Percentiles rank a stretch among this genome's conserved stretches.
These are phyloP conservation scores for Nemania serpens DNA, from an alignment of 2,329 filamentous ascomycete genomes.

Conservation along the genomic window DNA sequence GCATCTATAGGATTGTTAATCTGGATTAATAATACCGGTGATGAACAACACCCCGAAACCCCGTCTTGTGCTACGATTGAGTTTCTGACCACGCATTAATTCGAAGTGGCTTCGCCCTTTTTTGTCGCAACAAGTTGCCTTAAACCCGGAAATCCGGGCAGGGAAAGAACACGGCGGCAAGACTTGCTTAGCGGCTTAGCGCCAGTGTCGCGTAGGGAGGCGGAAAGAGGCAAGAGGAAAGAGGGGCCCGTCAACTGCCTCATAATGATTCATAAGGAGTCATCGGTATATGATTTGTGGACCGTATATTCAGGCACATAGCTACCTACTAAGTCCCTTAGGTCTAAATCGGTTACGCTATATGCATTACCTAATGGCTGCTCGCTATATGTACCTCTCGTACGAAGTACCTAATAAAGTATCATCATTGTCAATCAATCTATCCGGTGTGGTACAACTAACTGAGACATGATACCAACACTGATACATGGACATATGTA, in stretches of 20 bases:
- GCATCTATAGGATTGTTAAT: not conserved
- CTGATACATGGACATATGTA: no score
- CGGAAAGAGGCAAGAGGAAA: no score
- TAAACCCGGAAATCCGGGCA: slow-evolving; percentile 13
- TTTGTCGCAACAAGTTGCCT: not conserved
- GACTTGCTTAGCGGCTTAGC: not conserved
- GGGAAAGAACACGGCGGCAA: not conserved
- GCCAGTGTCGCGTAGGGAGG: not conserved
- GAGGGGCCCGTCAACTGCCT: not conserved
- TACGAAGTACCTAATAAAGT: no score
- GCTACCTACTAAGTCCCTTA: no score
- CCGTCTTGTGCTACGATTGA: slow-evolving; percentile 4
- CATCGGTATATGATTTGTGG: not conserved
- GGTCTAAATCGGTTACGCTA: no score
- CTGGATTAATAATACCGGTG: slow-evolving; percentile 10
- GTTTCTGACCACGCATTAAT: not conserved
- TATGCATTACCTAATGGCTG: no score
- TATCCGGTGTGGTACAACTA: no score
- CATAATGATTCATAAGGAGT: slow-evolving; percentile 15
- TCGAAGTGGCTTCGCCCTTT: no score
- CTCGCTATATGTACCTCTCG: no score
- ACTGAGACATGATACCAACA: no score
- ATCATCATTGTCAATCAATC: no score
- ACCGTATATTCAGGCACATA: not conserved
- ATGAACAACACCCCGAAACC: slow-evolving; percentile 8